These are phyloP conservation scores for Dipteronia sinensis DNA, from an alignment of 345 rosid genomes.

Conservation along the genomic window DNA sequence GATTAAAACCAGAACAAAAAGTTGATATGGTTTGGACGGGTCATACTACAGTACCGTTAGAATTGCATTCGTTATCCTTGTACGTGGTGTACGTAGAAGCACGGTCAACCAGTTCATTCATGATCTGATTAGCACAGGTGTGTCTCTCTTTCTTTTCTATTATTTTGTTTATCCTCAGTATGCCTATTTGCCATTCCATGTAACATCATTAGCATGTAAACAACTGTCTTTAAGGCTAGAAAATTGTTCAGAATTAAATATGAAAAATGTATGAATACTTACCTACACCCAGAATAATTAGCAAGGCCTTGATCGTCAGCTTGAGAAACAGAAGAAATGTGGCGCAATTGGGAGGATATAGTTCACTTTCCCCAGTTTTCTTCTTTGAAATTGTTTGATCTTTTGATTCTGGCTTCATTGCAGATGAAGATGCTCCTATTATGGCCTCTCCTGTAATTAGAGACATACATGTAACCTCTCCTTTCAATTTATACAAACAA, in stretches of 20 bases:
- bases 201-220: background rate
- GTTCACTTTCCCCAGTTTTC: background rate
- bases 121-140: constrained; percentile 14
- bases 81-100: constrained; percentile 15
- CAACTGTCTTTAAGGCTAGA: background rate
- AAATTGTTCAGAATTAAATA: background rate
- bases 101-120: constrained; percentile 7
- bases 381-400: too few relatives aligned
- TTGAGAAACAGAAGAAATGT: background rate
- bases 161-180: constrained; percentile 4
- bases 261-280: background rate
- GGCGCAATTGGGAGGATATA: background rate
- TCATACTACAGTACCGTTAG: background rate
- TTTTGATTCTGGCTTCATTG: too few relatives aligned
- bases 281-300: background rate
- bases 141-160: constrained; percentile 14
- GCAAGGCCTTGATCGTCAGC: constrained; percentile 1
- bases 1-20: background rate
- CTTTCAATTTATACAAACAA: background rate
- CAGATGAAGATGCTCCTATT: background rate
- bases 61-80: background rate
- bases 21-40: background rate
- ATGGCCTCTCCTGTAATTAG: constrained; percentile 8
- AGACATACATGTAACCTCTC: background rate
- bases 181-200: constrained; percentile 3